Percentiles rank a stretch among this genome's conserved stretches.
Evolutionary conservation across 345 rosid genomes (phyloP).

Genomic region (Abelmoschus esculentus): DNA sequence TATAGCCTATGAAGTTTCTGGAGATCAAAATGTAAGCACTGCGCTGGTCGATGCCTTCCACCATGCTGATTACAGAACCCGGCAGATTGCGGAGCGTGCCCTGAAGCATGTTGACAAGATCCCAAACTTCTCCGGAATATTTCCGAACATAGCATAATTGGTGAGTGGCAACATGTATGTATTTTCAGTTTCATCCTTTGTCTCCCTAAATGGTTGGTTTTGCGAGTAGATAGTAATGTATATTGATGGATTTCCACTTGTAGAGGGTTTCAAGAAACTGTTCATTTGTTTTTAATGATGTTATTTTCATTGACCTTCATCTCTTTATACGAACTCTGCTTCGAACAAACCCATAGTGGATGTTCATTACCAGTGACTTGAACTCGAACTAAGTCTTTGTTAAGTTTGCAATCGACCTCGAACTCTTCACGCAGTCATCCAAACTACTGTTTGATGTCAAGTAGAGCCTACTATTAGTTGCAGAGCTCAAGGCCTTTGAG

Average conservation of each 20-base stretch:
- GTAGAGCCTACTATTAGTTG: too few species aligned
- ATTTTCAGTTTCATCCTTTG: background rate
- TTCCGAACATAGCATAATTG: conserved; percentile 33
- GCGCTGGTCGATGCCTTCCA: conserved; percentile 94
- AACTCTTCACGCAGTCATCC: too few species aligned
- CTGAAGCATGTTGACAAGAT: conserved; percentile 80
- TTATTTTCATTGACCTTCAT: conserved; percentile 4
- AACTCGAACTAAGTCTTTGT: too few species aligned
- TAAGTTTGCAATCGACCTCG: too few species aligned
- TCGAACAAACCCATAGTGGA: too few species aligned
- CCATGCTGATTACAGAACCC: conserved; percentile 71
- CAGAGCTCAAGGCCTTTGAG: background rate
- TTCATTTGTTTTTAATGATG: conserved; percentile 18
- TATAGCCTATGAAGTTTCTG: conserved; percentile 64
- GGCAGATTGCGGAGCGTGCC: conserved; percentile 87
- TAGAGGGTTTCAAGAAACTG: conserved; percentile 18
- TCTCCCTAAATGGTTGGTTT: conserved; percentile 14
- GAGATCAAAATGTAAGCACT: conserved; percentile 66
- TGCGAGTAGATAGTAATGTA: conserved; percentile 26
- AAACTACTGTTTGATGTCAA: too few species aligned
- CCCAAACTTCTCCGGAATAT: conserved; percentile 90
- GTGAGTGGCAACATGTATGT: conserved; percentile 19
- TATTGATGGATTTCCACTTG: conserved; percentile 15
- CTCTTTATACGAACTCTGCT: background rate
- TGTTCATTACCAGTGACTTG: too few species aligned